Evolutionary conservation across 306 rosid species (phyloP).

Genomic region (Citrullus amarus): DNA sequence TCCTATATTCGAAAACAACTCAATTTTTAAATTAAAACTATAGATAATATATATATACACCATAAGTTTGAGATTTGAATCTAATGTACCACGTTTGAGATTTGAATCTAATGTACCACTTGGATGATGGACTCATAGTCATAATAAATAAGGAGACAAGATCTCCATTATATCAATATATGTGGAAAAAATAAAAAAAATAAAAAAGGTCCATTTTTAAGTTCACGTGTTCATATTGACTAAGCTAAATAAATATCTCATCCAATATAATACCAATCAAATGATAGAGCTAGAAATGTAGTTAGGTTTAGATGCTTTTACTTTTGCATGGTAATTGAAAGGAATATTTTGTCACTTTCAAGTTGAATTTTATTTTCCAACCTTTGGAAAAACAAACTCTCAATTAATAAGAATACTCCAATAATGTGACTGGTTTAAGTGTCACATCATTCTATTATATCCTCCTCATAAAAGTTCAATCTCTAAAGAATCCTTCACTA

Average conservation of each 20-base stretch:
- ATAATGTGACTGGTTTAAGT: not conserved
- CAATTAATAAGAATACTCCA: not conserved
- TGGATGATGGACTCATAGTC: not conserved
- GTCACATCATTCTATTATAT: not conserved
- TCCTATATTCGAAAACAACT: no score
- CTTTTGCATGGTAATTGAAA: not conserved
- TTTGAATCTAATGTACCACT: no score
- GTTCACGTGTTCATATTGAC: not conserved
- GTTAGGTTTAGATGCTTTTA: not conserved
- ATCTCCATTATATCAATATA: not conserved
- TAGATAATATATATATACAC: no score
- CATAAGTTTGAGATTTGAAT: no score
- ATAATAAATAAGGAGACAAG: no score
- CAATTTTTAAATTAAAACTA: no score
- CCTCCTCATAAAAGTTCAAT: not conserved
- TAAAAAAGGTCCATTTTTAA: not conserved
- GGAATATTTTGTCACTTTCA: not conserved
- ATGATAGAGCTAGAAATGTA: not conserved
- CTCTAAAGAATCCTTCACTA: not conserved
- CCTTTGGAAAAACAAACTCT: not conserved
- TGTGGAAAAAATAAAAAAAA: not conserved
- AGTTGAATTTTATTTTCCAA: not conserved
- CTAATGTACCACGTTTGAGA: no score
- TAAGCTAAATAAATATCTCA: not conserved
- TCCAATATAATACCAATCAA: not conserved